Evolutionary conservation across 345 rosid genomes (phyloP), one percentile per base, ranked within the genome.

Genomic region (Moringa oleifera): DNA sequence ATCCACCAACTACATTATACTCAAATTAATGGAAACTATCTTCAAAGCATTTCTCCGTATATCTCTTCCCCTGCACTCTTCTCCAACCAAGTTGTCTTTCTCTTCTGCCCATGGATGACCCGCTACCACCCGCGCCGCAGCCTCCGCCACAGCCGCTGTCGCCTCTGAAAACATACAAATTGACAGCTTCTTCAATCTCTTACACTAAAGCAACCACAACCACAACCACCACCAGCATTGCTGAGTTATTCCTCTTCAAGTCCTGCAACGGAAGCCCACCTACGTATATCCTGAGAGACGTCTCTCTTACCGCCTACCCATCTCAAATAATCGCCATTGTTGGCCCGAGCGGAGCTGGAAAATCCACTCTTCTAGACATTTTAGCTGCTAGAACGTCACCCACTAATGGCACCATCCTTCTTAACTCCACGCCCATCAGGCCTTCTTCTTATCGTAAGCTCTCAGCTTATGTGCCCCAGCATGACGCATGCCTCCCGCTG

Each of bases 311-410:
- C 13, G 96, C 98, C 59, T 77, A 74, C 65, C 96, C 97, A 0
- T 70, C 88, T 46, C 85, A 90, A 68, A 90, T 93, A 76, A 93
- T 93, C 7, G 98, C 98, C 78, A 59, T 93, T 8, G 98, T 93
- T 51, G 98, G 98, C 63, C 98, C 97, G 0, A 87, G 94, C 33
- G 96, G 96, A n/a, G 97, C 97, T 9, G 98, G 97, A 24, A 93
- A 93, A 71, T 93, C 98, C 46, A 87, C 98, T 24, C 94, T 93
- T 24, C 94, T 93, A 3, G 98, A 93, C 73, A 93, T 93, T 52
- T 77, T 93, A 20, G 96, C 98, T 2, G 82, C 97, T 11, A 76
- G 88, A 61, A 88, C 85, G 18, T 80, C 97, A 6, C 90, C 98
- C 4, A 73, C 96, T n/a, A 62, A 61, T 11, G 98, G 98, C 47